These are phyloP conservation scores for Tolypocladium amazonense DNA, from an alignment of 2,329 filamentous ascomycete species.

Conservation along the genomic window DNA sequence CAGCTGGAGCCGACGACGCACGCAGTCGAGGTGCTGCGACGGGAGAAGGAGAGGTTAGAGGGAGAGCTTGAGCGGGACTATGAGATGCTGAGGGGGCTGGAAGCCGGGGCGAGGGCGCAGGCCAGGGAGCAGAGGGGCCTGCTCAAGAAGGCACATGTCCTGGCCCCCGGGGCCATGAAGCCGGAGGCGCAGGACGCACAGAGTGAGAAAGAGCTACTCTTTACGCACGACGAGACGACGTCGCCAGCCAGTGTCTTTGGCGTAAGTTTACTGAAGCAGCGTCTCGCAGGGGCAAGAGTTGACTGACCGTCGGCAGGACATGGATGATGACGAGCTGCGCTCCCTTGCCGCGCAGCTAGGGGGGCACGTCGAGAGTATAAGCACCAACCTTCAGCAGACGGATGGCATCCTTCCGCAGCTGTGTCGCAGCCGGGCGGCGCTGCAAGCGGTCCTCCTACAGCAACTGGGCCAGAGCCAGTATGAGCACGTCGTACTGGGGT, in stretches of 20 bases:
- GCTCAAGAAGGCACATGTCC: constrained; percentile 36
- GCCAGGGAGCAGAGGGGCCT: constrained; percentile 38
- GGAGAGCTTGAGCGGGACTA: constrained; percentile 45
- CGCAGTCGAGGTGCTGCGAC: constrained; percentile 47
- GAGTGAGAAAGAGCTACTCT: constrained; percentile 1
- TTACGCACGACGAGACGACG: not conserved
- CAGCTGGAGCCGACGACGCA: constrained; percentile 53
- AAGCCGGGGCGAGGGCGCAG: constrained; percentile 46
- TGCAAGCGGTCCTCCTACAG: constrained; percentile 36
- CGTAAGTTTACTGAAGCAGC: constrained; percentile 1
- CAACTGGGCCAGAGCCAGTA: constrained; percentile 34
- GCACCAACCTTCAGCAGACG: constrained; percentile 41
- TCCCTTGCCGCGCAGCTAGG: constrained; percentile 35
- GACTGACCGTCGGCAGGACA: not conserved
- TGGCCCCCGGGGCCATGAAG: constrained; percentile 28
- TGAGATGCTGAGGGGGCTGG: constrained; percentile 35
- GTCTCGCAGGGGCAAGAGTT: not conserved
- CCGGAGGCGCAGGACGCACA: constrained; percentile 1
- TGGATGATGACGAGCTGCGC: constrained; percentile 29
- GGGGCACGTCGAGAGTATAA: constrained; percentile 47
- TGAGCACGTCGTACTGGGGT: constrained; percentile 36
- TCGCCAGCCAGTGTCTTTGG: constrained; percentile 6
- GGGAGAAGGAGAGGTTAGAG: constrained; percentile 48
- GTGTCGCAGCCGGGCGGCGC: constrained; percentile 32
- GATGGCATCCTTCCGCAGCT: constrained; percentile 40